Percentiles rank a stretch among this genome's conserved stretches.
phyloP scores from a whole-genome alignment of 2,329 filamentous ascomycete species.

The Immersiporthe knoxdaviesiana region DNA sequence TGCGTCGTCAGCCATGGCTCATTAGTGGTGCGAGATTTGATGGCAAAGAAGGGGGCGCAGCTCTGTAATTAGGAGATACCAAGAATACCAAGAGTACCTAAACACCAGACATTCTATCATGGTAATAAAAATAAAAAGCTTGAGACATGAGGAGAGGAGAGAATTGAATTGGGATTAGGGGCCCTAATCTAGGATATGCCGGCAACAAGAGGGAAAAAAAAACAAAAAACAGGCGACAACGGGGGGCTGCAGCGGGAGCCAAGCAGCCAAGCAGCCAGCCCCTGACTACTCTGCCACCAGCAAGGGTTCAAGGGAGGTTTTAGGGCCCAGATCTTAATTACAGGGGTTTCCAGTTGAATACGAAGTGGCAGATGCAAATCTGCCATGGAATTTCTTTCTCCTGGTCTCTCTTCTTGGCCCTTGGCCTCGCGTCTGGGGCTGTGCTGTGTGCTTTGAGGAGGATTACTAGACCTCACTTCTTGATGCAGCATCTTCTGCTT shows the following conservation, averaged over 20 bases:
- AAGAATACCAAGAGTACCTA: neutral
- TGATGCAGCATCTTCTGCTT: neutral
- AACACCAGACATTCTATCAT: neutral
- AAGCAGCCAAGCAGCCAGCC: no score
- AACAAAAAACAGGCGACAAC: neutral
- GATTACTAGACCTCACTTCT: neutral
- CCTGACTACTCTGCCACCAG: constrained; percentile 8
- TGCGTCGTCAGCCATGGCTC: constrained; percentile 1
- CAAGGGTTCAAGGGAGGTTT: neutral
- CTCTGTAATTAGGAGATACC: constrained; percentile 3
- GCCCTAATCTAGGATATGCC: constrained; percentile 9
- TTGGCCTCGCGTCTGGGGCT: neutral
- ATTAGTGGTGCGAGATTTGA: constrained; percentile 2
- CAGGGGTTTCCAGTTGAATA: neutral
- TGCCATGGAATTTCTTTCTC: neutral
- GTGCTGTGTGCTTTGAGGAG: neutral
- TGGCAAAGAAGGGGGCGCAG: neutral
- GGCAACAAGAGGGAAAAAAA: no score
- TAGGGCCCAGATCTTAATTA: constrained; percentile 1
- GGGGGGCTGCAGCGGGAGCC: neutral
- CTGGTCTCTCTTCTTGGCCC: neutral
- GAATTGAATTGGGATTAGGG: constrained; percentile 2
- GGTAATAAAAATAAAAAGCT: neutral
- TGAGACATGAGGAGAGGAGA: neutral
- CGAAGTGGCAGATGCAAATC: constrained; percentile 2